Percentiles rank a stretch among this genome's conserved stretches.
These are phyloP conservation scores for Rhododendron ovatum DNA, from an alignment of 148 eudicot species.

Conservation along the genomic window DNA sequence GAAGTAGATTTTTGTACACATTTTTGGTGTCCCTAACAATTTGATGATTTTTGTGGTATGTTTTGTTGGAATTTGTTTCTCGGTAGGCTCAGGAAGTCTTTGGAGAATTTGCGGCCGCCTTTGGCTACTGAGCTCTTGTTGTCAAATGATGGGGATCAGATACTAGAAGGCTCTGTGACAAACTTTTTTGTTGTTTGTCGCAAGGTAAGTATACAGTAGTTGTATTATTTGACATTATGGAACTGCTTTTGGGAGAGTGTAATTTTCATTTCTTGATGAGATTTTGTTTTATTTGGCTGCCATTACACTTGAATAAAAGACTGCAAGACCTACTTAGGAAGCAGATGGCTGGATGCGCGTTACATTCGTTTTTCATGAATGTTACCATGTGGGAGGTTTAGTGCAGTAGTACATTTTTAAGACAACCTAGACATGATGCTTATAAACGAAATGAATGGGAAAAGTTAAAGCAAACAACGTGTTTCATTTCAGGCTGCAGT, in stretches of 20 bases:
- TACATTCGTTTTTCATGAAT: background rate
- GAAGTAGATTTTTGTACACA: background rate
- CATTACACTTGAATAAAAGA: background rate
- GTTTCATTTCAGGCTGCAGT: too few relatives aligned
- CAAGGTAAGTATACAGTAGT: constrained; percentile 45
- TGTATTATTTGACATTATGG: background rate
- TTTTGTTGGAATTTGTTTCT: constrained; percentile 16
- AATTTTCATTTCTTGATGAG: background rate
- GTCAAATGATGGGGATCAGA: constrained; percentile 71
- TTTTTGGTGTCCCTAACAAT: background rate
- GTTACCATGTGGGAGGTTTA: background rate
- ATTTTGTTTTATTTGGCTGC: background rate
- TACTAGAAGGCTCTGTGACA: constrained; percentile 81
- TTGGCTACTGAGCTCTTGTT: constrained; percentile 67
- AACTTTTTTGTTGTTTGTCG: constrained; percentile 75
- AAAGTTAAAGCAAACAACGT: too few relatives aligned
- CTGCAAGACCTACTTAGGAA: background rate
- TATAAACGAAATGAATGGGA: too few relatives aligned
- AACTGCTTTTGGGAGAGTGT: background rate
- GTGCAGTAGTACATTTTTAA: background rate
- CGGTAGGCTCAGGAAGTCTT: constrained; percentile 70
- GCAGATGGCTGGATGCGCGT: background rate
- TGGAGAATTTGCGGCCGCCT: constrained; percentile 82
- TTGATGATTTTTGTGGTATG: background rate
- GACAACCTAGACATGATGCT: background rate